Evolutionary conservation across 106 monocot species (phyloP), one percentile per base, ranked within the genome.

Genomic region (Triglochin maritima): DNA sequence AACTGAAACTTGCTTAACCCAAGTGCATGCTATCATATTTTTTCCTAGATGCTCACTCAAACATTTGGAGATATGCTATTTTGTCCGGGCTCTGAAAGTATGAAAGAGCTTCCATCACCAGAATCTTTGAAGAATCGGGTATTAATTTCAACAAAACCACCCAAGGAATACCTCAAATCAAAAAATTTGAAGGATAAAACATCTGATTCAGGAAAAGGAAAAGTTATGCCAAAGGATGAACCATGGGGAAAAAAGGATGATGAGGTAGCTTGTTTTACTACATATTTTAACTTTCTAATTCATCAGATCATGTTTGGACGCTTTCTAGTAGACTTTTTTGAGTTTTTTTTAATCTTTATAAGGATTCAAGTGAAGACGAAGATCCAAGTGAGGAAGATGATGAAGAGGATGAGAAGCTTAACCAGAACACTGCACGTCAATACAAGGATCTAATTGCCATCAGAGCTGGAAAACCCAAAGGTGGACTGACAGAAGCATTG

Each of bases 131-230:
- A 87, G 69, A 71, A 76, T 4, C 77, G 78, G 59, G 72, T 91
- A 54, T 82, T 91, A 60, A 77, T 91, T 66, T 91, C 90, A 56
- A 91, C 90, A 16, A 91, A 91, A 74, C 90, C 90, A 8, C 90
- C 90, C 46, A 84, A 91, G 76, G 90, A 91, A 57, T 91, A 91
- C 51, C 90, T 84, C 62, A 80, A 80, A 71, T 63, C 82, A 15
- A 89, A 89, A 61, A 73, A 56, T 56, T 60, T 62, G 1, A 82
- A 84, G 51, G 89, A 78, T 17, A 80, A 79, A 14, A 74, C 71
- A 9, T 51, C 49, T 70, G 79, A 66, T 46, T 56, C 61, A 49
- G 48, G 69, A 57, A 81, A 62, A 16, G 62, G 58, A 9, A 77
- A 79, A 58, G 73, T 60, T 60, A n/a, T 52, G 54, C 63, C 49